Conservation (phyloP, 495 filamentous ascomycete species). For the Coniosporium apollinis region DNA sequence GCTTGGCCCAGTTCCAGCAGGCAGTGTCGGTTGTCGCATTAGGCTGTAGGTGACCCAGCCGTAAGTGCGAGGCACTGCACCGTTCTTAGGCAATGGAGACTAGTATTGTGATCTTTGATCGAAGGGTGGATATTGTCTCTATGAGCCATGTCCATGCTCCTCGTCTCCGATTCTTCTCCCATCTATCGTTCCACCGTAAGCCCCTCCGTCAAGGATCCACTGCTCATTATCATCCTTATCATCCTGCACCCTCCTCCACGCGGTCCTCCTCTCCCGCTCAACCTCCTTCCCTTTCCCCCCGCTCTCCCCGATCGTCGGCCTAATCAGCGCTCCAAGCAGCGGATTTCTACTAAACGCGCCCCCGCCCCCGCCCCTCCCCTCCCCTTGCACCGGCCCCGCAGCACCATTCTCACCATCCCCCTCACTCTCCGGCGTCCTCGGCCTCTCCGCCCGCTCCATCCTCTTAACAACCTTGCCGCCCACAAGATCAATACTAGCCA, state of each 20-base stretch:
- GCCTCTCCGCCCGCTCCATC: conserved; percentile 43
- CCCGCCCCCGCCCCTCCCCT: conserved; percentile 21
- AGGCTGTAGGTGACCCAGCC: no score
- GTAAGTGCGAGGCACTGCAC: no score
- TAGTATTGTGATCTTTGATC: no score
- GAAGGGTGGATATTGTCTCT: no score
- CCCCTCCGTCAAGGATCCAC: conserved; percentile 78
- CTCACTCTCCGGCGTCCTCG: conserved; percentile 25
- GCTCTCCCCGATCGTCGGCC: conserved; percentile 40
- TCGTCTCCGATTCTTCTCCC: conserved; percentile 29
- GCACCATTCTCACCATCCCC: conserved; percentile 24
- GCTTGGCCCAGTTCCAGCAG: no score
- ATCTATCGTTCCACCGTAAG: conserved; percentile 35
- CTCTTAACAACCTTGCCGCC: conserved; percentile 59
- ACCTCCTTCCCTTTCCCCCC: conserved; percentile 16
- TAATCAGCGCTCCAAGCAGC: conserved; percentile 59
- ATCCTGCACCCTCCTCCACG: conserved; percentile 85
- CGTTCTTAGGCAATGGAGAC: no score
- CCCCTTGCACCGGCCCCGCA: background rate
- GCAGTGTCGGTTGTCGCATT: no score
- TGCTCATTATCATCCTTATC: conserved; percentile 78
- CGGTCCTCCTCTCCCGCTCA: conserved; percentile 27
- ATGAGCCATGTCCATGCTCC: conserved; percentile 31
- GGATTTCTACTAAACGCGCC: conserved; percentile 74
- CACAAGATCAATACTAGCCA: conserved; percentile 71